phyloP scores from a whole-genome alignment of 495 filamentous ascomycete species.

The Neurospora sublineolata region DNA sequence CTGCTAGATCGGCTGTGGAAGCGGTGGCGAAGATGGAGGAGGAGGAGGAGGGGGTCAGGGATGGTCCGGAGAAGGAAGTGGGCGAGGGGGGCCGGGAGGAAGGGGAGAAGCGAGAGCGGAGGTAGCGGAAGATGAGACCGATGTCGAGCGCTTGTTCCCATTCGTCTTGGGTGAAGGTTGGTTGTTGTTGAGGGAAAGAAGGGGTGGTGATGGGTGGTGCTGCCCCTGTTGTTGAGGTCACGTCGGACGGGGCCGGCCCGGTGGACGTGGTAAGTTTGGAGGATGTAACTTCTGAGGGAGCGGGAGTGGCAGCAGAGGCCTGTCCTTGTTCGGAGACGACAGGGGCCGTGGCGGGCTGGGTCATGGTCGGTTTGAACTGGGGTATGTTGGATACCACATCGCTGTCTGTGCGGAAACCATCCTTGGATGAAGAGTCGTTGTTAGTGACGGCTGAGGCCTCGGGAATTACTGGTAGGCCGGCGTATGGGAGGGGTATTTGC shows the following conservation, averaged over 20 bases:
- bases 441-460: constrained; percentile 27
- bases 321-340: not conserved
- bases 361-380: constrained; percentile 40
- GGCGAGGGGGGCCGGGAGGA: constrained; percentile 24
- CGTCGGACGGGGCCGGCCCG: not conserved
- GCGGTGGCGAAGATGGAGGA: constrained; percentile 31
- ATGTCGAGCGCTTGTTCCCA: constrained; percentile 85
- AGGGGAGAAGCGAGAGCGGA: constrained; percentile 56
- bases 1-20: constrained; percentile 52
- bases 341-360: constrained; percentile 14
- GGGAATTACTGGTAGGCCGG: constrained; percentile 43
- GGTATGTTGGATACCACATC: constrained; percentile 20
- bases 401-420: not conserved
- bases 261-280: not conserved
- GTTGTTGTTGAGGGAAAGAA: not conserved
- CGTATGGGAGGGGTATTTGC: constrained; percentile 41
- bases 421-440: constrained; percentile 3
- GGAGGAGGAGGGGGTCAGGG: constrained; percentile 1
- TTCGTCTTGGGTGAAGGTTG: constrained; percentile 50
- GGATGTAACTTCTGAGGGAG: not conserved
- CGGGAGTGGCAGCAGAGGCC: not conserved
- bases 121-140: constrained; percentile 76
- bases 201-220: constrained; percentile 1
- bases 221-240: not conserved
- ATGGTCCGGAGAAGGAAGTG: constrained; percentile 26